phyloP scores from a whole-genome alignment of 805 yeast species.

The Pichia sporocuriosa region DNA sequence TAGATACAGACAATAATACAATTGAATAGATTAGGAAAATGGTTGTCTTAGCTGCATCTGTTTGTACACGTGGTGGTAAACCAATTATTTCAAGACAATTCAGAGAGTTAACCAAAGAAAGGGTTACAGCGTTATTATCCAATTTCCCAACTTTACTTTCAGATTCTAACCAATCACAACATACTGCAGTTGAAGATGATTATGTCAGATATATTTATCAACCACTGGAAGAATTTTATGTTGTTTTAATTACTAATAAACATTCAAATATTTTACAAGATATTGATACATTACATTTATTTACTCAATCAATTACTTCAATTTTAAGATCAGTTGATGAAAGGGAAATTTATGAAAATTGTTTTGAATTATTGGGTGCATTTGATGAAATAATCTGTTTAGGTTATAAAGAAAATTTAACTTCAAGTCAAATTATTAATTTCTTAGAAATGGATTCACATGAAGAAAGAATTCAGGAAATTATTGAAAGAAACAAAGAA shows the following conservation, averaged over 20 bases:
- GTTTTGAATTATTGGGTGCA: slow-evolving; percentile 85
- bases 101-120: slow-evolving; percentile 72
- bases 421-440: slow-evolving; percentile 74
- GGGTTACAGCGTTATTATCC: slow-evolving; percentile 79
- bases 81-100: slow-evolving; percentile 90
- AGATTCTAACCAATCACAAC: slow-evolving; percentile 63
- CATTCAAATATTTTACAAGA: slow-evolving; percentile 91
- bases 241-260: slow-evolving; percentile 84
- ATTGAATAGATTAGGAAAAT: too few relatives aligned
- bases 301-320: slow-evolving; percentile 74
- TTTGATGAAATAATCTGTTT: slow-evolving; percentile 88
- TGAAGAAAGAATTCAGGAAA: slow-evolving; percentile 97
- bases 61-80: slow-evolving; percentile 90
- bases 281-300: slow-evolving; percentile 81
- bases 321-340: slow-evolving; percentile 70
- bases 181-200: slow-evolving; percentile 90
- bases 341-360: slow-evolving; percentile 70
- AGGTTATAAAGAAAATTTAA: slow-evolving; percentile 86
- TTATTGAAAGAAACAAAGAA: slow-evolving; percentile 94
- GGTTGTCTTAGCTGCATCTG: slow-evolving; percentile 90
- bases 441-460: slow-evolving; percentile 96
- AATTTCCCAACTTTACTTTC: slow-evolving; percentile 77
- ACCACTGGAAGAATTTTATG: slow-evolving; percentile 89
- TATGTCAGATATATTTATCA: slow-evolving; percentile 90
- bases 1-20: too few relatives aligned